These are phyloP conservation scores for Phyllostachys edulis DNA, from an alignment of 176 grass and related monocot genomes.

Conservation along the genomic window DNA sequence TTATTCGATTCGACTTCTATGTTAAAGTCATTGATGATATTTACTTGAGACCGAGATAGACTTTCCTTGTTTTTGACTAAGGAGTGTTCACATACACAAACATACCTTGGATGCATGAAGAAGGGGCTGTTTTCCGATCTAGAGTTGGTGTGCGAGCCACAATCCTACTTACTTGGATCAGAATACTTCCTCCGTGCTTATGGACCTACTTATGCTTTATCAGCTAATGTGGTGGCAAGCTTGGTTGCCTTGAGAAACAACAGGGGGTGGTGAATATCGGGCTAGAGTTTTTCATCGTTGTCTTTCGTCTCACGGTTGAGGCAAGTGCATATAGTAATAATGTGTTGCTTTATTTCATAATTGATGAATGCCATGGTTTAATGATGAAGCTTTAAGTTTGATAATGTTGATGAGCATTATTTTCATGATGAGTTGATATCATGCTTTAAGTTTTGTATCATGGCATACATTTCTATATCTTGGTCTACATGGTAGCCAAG, in stretches of 20 bases:
- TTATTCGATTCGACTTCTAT: conserved; percentile 98
- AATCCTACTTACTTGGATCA: conserved; percentile 74
- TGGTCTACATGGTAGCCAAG: no score
- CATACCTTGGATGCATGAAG: conserved; percentile 99
- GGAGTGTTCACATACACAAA: conserved; percentile 78
- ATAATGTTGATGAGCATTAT: no score
- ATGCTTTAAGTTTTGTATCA: no score
- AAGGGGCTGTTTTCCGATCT: conserved; percentile 99
- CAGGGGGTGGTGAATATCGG: no score
- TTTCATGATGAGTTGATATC: no score
- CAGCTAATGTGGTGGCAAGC: conserved; percentile 92
- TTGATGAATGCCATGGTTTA: no score
- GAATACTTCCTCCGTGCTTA: conserved; percentile 99
- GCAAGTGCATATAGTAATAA: no score
- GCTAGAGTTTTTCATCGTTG: no score
- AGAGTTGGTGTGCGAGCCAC: conserved; percentile 88
- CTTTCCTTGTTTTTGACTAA: conserved; percentile 92
- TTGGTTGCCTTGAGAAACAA: conserved; percentile 85
- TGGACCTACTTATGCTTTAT: conserved; percentile 97
- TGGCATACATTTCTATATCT: no score
- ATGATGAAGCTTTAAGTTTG: no score
- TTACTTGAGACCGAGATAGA: conserved; percentile 95
- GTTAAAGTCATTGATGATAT: conserved; percentile 99
- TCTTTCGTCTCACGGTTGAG: no score
- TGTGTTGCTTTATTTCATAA: no score